These are phyloP conservation scores for Talaromyces marneffei DNA, from an alignment of 2,329 filamentous ascomycete genomes.

Conservation along the genomic window DNA sequence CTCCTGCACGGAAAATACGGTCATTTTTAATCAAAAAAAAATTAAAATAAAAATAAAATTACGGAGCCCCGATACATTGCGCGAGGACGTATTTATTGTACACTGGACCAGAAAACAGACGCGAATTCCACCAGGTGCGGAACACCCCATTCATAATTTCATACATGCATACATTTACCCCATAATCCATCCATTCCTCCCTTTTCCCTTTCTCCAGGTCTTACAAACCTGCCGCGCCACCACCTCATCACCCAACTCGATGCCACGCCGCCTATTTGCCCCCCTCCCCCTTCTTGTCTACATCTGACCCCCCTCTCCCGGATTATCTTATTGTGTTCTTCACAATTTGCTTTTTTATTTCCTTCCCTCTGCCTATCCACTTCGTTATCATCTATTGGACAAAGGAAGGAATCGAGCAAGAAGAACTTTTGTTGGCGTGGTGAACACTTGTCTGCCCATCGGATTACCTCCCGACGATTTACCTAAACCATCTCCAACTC, in stretches of 20 bases:
- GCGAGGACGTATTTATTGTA: background rate
- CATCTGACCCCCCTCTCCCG: conserved; percentile 14
- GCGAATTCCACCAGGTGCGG: background rate
- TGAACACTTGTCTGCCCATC: background rate
- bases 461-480: background rate
- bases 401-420: background rate
- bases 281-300: conserved; percentile 16
- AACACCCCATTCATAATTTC: background rate
- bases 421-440: background rate
- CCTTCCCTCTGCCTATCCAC: background rate
- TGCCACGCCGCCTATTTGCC: conserved; percentile 14
- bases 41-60: background rate
- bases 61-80: background rate
- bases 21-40: background rate
- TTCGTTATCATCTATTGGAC: background rate
- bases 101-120: background rate
- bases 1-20: conserved; percentile 10
- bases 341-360: conserved; percentile 6
- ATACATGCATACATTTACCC: conserved; percentile 8
- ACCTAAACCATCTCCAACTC: background rate
- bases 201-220: conserved; percentile 10
- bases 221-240: conserved; percentile 13
- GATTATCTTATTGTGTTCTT: conserved; percentile 11
- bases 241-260: conserved; percentile 14
- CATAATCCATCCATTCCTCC: background rate